Conservation (phyloP, 1,139 yeast species). For the Suhomyces bribrorum region DNA sequence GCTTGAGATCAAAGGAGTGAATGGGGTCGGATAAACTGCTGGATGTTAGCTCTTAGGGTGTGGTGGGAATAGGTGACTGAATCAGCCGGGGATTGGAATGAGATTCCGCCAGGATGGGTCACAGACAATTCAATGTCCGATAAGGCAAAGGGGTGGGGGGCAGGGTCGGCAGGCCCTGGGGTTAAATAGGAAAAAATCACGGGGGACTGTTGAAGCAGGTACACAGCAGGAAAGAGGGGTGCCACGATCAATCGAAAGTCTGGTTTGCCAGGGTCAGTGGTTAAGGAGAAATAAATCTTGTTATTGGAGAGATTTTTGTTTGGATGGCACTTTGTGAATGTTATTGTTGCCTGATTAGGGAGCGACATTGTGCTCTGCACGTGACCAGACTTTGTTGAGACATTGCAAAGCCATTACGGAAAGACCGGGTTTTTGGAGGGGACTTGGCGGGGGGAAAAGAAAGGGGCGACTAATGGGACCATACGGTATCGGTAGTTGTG, state of each 20-base stretch:
- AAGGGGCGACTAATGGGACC: too few relatives aligned
- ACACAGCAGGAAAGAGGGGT: background rate
- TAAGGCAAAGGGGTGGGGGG: background rate
- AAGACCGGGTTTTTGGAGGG: background rate
- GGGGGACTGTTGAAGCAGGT: too few relatives aligned
- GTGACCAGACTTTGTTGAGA: slow-evolving; percentile 1
- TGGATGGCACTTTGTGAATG: slow-evolving; percentile 6
- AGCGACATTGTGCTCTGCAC: slow-evolving; percentile 5
- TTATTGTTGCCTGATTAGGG: slow-evolving; percentile 12
- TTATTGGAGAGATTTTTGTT: slow-evolving; percentile 10
- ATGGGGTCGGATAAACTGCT: slow-evolving; percentile 4
- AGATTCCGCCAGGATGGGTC: background rate
- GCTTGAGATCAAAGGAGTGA: slow-evolving; percentile 5
- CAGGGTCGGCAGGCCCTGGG: too few relatives aligned
- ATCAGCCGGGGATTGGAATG: background rate
- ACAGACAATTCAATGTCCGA: background rate
- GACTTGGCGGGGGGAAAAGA: too few relatives aligned
- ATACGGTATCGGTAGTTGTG: too few relatives aligned
- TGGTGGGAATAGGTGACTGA: too few relatives aligned
- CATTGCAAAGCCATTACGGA: background rate
- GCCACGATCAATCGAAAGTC: slow-evolving; percentile 1
- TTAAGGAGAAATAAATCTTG: background rate
- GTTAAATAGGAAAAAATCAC: too few relatives aligned
- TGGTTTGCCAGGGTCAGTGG: background rate
- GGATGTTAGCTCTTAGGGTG: too few relatives aligned